A percentile compares a stretch with the other conserved stretches of the same genome.
These are phyloP conservation scores for Eucommia ulmoides DNA, from an alignment of 257 asterid genomes.

Conservation along the genomic window DNA sequence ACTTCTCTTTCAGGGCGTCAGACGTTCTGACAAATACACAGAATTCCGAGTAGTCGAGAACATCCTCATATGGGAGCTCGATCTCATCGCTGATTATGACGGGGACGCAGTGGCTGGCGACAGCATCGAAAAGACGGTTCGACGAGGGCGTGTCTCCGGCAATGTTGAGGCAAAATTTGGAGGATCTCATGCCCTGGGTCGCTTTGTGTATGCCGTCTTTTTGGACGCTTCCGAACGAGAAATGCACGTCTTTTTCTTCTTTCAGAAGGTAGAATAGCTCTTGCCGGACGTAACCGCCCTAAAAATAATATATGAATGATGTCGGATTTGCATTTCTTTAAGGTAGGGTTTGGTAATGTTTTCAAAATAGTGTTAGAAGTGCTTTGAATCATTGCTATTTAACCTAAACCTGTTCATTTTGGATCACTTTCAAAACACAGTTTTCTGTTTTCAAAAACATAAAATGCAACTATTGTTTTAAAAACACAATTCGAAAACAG, in stretches of 20 bases:
- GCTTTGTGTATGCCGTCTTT: conserved; percentile 50
- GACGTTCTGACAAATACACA: conserved; percentile 37
- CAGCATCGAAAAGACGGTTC: conserved; percentile 74
- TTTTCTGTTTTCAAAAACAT: background rate
- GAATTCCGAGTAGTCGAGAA: conserved; percentile 58
- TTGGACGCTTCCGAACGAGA: conserved; percentile 49
- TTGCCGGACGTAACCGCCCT: conserved; percentile 67
- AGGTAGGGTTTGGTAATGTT: background rate
- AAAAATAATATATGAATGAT: conserved; percentile 5
- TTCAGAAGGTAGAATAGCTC: conserved; percentile 47
- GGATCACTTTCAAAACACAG: background rate
- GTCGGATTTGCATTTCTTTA: background rate
- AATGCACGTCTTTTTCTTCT: conserved; percentile 65
- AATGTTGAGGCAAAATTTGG: conserved; percentile 75
- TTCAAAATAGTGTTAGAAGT: background rate
- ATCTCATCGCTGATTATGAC: conserved; percentile 64
- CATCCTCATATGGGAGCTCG: conserved; percentile 71
- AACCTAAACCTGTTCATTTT: background rate
- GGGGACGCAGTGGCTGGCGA: conserved; percentile 74
- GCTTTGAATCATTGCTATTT: no score
- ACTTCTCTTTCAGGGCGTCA: conserved; percentile 42
- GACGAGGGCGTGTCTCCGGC: conserved; percentile 88
- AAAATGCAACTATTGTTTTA: background rate
- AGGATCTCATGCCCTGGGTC: conserved; percentile 46
- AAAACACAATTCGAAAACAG: background rate